A percentile compares a stretch with the other conserved stretches of the same genome.
Conservation (phyloP, 1,284 basidiomycete species). For the Paramarasmius palmivorus region DNA sequence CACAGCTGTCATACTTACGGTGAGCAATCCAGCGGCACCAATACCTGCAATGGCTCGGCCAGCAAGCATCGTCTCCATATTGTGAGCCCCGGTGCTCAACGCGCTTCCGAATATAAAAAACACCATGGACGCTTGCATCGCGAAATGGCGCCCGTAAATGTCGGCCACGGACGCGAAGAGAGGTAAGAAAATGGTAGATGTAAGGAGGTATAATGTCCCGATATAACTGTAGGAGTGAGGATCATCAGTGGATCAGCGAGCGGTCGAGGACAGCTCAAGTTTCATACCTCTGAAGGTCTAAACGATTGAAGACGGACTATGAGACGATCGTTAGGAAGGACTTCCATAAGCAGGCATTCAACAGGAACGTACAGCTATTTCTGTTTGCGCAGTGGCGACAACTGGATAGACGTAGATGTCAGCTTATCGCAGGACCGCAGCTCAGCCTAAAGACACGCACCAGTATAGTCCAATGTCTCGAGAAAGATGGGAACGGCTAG, state of each 20-base stretch:
- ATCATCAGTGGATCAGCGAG: constrained; percentile 15
- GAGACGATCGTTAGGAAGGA: neutral
- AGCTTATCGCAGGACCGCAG: neutral
- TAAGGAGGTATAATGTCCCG: constrained; percentile 44
- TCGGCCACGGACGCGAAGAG: constrained; percentile 48
- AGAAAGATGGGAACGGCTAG: constrained; percentile 28
- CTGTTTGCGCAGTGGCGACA: constrained; percentile 53
- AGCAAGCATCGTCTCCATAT: constrained; percentile 42
- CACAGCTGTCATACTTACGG: constrained; percentile 30
- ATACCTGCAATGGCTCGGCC: constrained; percentile 48
- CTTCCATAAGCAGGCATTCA: neutral
- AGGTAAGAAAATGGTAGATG: constrained; percentile 51
- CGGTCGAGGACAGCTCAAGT: constrained; percentile 14
- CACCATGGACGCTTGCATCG: constrained; percentile 43
- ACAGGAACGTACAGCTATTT: constrained; percentile 46
- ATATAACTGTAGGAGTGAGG: constrained; percentile 27
- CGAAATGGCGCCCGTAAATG: constrained; percentile 41
- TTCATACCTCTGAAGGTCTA: constrained; percentile 45
- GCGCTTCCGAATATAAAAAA: constrained; percentile 48
- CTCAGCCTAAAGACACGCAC: constrained; percentile 20
- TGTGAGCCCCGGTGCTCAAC: constrained; percentile 43
- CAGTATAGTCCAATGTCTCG: constrained; percentile 42
- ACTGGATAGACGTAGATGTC: constrained; percentile 28
- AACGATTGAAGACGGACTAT: constrained; percentile 44
- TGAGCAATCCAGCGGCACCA: constrained; percentile 46